phyloP scores from a whole-genome alignment of 2,329 filamentous ascomycete species.

The Sphaceloma murrayae region DNA sequence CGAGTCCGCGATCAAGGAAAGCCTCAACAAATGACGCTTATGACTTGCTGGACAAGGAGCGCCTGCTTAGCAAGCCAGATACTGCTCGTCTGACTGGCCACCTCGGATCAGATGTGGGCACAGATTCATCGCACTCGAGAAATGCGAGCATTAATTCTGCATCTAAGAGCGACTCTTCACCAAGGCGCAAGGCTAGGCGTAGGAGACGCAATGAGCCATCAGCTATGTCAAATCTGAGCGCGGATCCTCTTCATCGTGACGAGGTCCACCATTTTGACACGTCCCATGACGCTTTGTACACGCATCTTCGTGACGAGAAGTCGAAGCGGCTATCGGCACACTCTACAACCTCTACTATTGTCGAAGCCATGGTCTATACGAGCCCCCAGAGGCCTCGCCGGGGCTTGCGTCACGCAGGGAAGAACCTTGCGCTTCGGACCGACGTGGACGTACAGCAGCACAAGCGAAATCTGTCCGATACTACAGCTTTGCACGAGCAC shows the following conservation, averaged over 20 bases:
- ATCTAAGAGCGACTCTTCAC: conserved; percentile 31
- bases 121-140: conserved; percentile 1
- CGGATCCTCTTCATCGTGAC: conserved; percentile 38
- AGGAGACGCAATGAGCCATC: background rate
- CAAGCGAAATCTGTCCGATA: conserved; percentile 37
- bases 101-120: background rate
- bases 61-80: background rate
- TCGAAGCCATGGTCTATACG: conserved; percentile 46
- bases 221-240: conserved; percentile 37
- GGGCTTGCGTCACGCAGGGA: conserved; percentile 44
- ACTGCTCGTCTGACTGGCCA: background rate
- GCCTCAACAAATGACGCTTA: background rate
- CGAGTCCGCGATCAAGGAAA: conserved; percentile 5
- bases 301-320: conserved; percentile 26
- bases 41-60: too few relatives aligned
- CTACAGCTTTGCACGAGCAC: conserved; percentile 35
- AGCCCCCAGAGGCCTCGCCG: conserved; percentile 33
- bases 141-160: conserved; percentile 21
- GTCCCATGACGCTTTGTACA: conserved; percentile 23
- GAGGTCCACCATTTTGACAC: conserved; percentile 16
- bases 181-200: conserved; percentile 28
- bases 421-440: conserved; percentile 43
- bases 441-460: conserved; percentile 32
- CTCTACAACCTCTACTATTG: conserved; percentile 46
- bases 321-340: conserved; percentile 40